Evolutionary conservation across 116 monocot species (phyloP), one percentile per base, ranked within the genome.

Genomic region (Zostera marina): DNA sequence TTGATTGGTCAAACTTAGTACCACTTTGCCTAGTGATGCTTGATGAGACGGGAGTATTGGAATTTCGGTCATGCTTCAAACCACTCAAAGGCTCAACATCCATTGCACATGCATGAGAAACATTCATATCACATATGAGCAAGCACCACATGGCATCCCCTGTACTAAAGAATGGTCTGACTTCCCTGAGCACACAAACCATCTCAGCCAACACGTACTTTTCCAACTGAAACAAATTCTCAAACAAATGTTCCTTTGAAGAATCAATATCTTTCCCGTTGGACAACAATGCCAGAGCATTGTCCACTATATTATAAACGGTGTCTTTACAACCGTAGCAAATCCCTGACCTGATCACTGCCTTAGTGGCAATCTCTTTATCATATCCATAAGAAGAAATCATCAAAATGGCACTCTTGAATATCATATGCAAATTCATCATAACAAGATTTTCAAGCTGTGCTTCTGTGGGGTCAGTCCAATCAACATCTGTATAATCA

Each of bases 91-190:
- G 22, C 62, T 80, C 76, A 53, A 55, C 53, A 13, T 89, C 76
- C 61, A 78, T 63, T n/a, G 81, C 66, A 66, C 84, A 88, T n/a
- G 94, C 94, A 72, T 69, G 71, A 23, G 79, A 67, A 12, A 94
- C 71, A 77, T 88, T 84, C 79, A 88, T 75, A 44, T 94, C 94
- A 59, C 71, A 84, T 9, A 94, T 74, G 14, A 94, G 68, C 71
- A 94, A 76, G 55, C 71, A 73, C 84, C 88, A 94, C 82, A 94
- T 81, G 53, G 88, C 88, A 68, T 88, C 84, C 24, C 94, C 94
- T n/a, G 54, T 70, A 53, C 75, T 88, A 19, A 84, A 82, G 65
- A 74, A 84, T 20, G 94, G 94, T 11, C 77, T 64, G 13, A 79
- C 72, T 16, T 81, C 82, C 66, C 65, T 74, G 42, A 94, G 64